Evolutionary conservation across 768 basidiomycete genomes (phyloP).

Genomic region (Termitomyces sp.): DNA sequence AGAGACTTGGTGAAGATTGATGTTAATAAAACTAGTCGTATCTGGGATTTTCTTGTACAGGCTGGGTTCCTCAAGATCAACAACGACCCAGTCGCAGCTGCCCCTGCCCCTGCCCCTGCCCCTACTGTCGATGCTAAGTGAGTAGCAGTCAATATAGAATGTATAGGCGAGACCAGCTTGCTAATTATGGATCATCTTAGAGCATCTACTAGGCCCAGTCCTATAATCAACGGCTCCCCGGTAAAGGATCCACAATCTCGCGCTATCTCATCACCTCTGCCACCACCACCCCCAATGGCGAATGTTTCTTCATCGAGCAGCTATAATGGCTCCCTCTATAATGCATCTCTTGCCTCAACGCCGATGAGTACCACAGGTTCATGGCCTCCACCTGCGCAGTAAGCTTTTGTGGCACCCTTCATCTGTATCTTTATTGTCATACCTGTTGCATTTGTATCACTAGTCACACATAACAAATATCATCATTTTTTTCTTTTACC

Average conservation of each 20-base stretch:
- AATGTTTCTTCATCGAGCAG: conserved; percentile 27
- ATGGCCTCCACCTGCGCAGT: conserved; percentile 10
- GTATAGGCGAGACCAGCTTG: background rate
- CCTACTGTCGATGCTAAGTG: conserved; percentile 32
- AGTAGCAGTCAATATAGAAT: conserved; percentile 8
- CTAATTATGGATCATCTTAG: background rate
- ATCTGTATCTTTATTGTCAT: conserved; percentile 9
- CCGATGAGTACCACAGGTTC: conserved; percentile 12
- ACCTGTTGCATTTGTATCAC: conserved; percentile 15
- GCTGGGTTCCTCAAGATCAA: conserved; percentile 76
- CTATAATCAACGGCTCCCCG: conserved; percentile 29
- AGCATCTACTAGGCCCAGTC: conserved; percentile 12
- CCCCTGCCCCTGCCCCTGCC: conserved; percentile 8
- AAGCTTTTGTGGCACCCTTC: background rate
- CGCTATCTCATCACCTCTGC: conserved; percentile 15
- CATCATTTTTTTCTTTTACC: background rate
- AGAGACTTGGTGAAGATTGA: conserved; percentile 89
- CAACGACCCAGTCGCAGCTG: conserved; percentile 34
- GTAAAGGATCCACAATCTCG: conserved; percentile 24
- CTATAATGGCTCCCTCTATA: conserved; percentile 33
- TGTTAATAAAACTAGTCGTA: conserved; percentile 85
- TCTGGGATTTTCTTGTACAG: conserved; percentile 91
- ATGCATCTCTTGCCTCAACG: conserved; percentile 24
- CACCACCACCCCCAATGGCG: conserved; percentile 23
- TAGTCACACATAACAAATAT: conserved; percentile 11